phyloP scores from a whole-genome alignment of 208 protist genomes.

The Leptomonas seymouri region DNA sequence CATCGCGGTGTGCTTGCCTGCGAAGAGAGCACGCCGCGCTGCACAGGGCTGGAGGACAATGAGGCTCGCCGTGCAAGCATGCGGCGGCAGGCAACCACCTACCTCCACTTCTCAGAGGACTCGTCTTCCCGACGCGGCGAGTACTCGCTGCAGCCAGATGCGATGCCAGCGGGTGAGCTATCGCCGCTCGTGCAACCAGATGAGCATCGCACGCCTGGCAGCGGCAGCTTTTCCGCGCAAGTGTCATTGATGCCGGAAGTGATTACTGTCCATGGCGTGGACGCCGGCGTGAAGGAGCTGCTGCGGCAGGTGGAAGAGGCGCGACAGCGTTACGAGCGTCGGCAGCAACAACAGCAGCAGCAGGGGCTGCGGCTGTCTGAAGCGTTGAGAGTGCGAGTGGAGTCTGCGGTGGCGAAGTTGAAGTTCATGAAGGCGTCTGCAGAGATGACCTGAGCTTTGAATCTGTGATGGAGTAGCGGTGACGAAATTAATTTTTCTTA shows the following conservation, averaged over 20 bases:
- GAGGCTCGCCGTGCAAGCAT: neutral
- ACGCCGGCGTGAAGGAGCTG: constrained; percentile 7
- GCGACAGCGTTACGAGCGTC: constrained; percentile 13
- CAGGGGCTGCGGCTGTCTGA: neutral
- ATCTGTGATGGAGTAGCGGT: neutral
- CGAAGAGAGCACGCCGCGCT: constrained; percentile 8
- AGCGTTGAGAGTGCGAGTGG: constrained; percentile 22
- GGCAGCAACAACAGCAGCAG: constrained; percentile 14
- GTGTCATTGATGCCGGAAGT: neutral
- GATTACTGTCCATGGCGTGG: neutral
- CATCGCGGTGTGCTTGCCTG: constrained; percentile 11
- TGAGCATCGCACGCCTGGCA: constrained; percentile 11
- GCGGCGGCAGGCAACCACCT: constrained; percentile 11
- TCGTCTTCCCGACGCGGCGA: constrained; percentile 16
- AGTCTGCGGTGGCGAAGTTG: constrained; percentile 27
- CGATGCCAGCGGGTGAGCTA: constrained; percentile 4
- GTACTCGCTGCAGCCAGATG: constrained; percentile 15
- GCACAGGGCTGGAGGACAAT: neutral
- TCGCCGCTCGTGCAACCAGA: constrained; percentile 12
- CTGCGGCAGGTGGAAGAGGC: constrained; percentile 27
- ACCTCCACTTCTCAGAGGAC: constrained; percentile 35
- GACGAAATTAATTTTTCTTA: too few relatives aligned
- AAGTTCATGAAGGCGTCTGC: neutral
- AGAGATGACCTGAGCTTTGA: neutral
- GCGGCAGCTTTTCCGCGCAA: constrained; percentile 3